These are phyloP conservation scores for Malassezia psittaci DNA, from an alignment of 1,284 basidiomycete species.

Conservation along the genomic window DNA sequence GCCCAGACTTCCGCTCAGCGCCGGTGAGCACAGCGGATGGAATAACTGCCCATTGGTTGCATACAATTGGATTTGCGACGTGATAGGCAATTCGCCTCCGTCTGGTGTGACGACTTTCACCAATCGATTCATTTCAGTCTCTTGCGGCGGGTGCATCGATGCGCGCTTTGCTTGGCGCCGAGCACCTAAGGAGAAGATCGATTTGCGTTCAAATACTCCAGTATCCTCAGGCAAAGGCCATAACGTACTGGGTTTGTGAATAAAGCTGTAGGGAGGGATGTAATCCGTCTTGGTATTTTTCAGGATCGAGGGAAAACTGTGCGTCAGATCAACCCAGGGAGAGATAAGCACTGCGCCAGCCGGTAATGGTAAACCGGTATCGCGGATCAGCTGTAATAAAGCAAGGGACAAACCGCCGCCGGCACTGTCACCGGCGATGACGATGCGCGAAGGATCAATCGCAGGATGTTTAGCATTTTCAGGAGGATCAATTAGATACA, in stretches of 20 bases:
- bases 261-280: constrained; percentile 52
- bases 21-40: constrained; percentile 79
- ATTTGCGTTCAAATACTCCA: constrained; percentile 3
- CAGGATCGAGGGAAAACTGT: constrained; percentile 81
- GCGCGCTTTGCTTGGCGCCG: background rate
- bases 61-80: constrained; percentile 72
- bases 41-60: constrained; percentile 69
- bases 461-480: constrained; percentile 56
- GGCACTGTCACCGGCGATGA: constrained; percentile 79
- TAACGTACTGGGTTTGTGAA: constrained; percentile 44
- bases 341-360: constrained; percentile 51
- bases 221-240: constrained; percentile 30
- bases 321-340: constrained; percentile 79
- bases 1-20: constrained; percentile 64
- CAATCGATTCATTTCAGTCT: background rate
- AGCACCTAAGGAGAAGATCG: background rate
- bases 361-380: constrained; percentile 68
- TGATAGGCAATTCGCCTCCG: background rate
- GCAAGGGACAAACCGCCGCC: constrained; percentile 80
- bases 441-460: constrained; percentile 69
- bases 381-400: constrained; percentile 80
- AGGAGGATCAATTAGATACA: constrained; percentile 65
- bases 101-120: background rate
- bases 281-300: constrained; percentile 67
- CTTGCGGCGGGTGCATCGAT: background rate